phyloP scores from a whole-genome alignment of 2,329 filamentous ascomycete species.

The Colletotrichum sp. region DNA sequence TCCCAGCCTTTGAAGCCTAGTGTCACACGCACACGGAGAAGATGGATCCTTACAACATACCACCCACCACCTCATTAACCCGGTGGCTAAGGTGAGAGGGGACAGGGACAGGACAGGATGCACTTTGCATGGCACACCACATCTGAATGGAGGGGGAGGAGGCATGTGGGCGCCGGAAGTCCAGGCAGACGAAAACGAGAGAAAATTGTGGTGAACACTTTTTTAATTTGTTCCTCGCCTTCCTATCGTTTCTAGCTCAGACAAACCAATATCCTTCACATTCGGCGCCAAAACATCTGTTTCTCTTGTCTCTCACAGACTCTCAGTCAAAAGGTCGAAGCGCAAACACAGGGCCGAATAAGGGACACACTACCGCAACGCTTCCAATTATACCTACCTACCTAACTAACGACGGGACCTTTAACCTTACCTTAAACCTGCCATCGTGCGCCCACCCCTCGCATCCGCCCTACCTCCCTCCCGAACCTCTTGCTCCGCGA shows the following conservation, averaged over 20 bases:
- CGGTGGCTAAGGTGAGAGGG: neutral
- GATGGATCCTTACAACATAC: neutral
- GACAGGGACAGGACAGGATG: neutral
- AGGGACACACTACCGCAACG: neutral
- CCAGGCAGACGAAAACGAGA: neutral
- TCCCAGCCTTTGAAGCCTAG: neutral
- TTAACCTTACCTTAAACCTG: neutral
- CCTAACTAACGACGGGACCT: neutral
- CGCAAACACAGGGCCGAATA: neutral
- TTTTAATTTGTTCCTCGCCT: neutral
- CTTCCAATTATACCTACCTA: neutral
- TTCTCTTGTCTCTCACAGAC: neutral
- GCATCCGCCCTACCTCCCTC: neutral
- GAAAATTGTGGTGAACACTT: neutral
- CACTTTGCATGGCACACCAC: neutral
- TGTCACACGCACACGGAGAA: neutral
- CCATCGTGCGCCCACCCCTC: constrained; percentile 12
- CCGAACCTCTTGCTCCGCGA: neutral
- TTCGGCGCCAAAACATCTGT: neutral
- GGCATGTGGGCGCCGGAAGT: neutral
- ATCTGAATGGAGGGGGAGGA: neutral
- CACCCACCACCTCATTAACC: neutral
- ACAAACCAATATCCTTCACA: neutral
- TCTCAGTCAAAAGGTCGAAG: neutral
- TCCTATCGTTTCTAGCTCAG: neutral